Conservation (phyloP, 2,329 filamentous ascomycete genomes). For the Eutypa lata region DNA sequence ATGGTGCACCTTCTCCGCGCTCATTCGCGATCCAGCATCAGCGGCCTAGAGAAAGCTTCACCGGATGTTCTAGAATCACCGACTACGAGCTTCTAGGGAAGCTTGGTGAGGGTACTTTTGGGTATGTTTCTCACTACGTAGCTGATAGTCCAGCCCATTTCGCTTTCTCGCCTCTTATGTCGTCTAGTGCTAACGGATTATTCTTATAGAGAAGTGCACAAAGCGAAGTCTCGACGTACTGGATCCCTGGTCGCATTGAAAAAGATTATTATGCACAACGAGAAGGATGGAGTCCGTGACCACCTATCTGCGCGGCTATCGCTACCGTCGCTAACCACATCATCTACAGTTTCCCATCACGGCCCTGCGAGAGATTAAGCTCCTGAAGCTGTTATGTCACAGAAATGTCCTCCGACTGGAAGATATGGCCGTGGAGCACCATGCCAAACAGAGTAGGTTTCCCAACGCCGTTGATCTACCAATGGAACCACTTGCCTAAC, state of each 20-base stretch:
- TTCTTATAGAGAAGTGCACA: constrained; percentile 74
- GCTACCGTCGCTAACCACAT: constrained; percentile 12
- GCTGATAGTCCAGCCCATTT: constrained; percentile 29
- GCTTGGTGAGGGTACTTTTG: constrained; percentile 93
- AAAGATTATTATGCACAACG: constrained; percentile 99
- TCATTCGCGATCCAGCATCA: constrained; percentile 55
- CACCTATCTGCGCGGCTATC: neutral
- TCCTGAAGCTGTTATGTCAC: constrained; percentile 92
- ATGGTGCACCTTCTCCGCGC: constrained; percentile 46
- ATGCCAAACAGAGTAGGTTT: constrained; percentile 28
- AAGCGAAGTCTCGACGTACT: constrained; percentile 73
- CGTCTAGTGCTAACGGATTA: constrained; percentile 9
- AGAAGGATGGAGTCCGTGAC: constrained; percentile 81
- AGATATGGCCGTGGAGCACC: constrained; percentile 92
- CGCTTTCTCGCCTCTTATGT: constrained; percentile 16
- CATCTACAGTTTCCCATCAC: constrained; percentile 82
- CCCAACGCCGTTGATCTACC: constrained; percentile 1
- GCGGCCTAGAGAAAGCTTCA: constrained; percentile 61
- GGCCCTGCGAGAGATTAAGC: constrained; percentile 93
- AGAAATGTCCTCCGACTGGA: constrained; percentile 81
- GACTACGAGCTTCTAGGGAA: constrained; percentile 80
- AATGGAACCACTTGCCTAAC: constrained; percentile 12
- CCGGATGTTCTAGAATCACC: constrained; percentile 78
- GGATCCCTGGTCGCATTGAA: constrained; percentile 82
- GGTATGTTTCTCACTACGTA: constrained; percentile 46